Evolutionary conservation across 2,329 filamentous ascomycete genomes (phyloP).

Genomic region (Verticillium klebahnii): DNA sequence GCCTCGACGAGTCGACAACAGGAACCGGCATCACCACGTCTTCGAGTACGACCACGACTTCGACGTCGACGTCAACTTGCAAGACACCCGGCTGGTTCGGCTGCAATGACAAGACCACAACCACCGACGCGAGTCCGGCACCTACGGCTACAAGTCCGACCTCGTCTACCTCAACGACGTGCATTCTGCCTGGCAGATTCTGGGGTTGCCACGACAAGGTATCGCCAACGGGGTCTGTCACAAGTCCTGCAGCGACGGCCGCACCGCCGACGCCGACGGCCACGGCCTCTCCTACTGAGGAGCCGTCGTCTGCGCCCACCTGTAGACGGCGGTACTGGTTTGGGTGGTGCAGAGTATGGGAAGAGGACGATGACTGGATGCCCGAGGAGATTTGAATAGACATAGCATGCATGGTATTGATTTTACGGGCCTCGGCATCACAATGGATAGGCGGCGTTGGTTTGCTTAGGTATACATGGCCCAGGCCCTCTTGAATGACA

Average conservation of each 20-base stretch:
- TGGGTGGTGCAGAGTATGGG: constrained; percentile 35
- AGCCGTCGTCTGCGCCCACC: constrained; percentile 19
- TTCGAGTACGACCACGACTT: constrained; percentile 41
- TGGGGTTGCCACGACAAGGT: constrained; percentile 48
- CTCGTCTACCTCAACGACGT: constrained; percentile 27
- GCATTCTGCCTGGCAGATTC: constrained; percentile 49
- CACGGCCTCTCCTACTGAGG: constrained; percentile 17
- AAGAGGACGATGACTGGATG: constrained; percentile 6
- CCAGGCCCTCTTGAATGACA: background rate
- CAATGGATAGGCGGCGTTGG: constrained; percentile 23
- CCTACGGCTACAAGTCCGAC: constrained; percentile 19
- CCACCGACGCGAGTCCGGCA: constrained; percentile 18
- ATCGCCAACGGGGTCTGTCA: constrained; percentile 19
- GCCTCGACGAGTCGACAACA: constrained; percentile 60
- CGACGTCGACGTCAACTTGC: constrained; percentile 49
- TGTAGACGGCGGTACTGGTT: constrained; percentile 36
- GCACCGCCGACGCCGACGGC: constrained; percentile 25
- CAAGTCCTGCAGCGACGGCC: constrained; percentile 22
- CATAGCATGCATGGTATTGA: background rate
- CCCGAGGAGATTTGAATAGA: constrained; percentile 13
- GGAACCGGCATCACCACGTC: constrained; percentile 33
- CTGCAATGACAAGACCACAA: constrained; percentile 50
- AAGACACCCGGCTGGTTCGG: constrained; percentile 63
- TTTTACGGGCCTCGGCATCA: background rate
- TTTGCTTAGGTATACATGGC: background rate